Evolutionary conservation across 768 basidiomycete species (phyloP).

Genomic region (Boletus rufocinnamomeus): DNA sequence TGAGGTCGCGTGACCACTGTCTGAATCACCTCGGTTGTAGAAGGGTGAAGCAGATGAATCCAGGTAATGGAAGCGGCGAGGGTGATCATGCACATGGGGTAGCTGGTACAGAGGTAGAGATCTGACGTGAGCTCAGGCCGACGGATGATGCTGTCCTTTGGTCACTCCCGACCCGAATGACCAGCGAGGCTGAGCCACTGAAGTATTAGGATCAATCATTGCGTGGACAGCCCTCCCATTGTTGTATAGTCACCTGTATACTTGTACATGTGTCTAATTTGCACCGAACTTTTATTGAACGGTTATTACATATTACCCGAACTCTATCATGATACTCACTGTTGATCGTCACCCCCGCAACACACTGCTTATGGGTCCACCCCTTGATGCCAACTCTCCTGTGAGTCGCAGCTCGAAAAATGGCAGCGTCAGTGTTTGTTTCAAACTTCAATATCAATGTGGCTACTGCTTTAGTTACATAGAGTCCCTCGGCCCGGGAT

Average conservation of each 20-base stretch:
- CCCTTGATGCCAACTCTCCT: neutral
- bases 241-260: neutral
- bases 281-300: neutral
- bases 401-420: neutral
- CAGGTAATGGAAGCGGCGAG: neutral
- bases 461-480: neutral
- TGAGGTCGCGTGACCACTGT: neutral
- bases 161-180: neutral
- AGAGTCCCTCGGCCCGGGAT: neutral
- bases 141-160: neutral
- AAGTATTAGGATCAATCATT: neutral
- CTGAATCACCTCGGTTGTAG: neutral
- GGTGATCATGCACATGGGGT: neutral
- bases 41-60: neutral
- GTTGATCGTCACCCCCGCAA: conserved; percentile 1
- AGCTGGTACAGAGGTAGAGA: neutral
- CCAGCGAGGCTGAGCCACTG: neutral
- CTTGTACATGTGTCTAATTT: no score
- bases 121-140: neutral
- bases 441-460: neutral
- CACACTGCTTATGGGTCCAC: neutral
- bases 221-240: neutral
- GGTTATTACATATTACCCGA: no score
- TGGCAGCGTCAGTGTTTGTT: neutral
- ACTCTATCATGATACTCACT: neutral